These are phyloP conservation scores for Fusarium veterinarium DNA, from an alignment of 2,329 filamentous ascomycete species.

Conservation along the genomic window DNA sequence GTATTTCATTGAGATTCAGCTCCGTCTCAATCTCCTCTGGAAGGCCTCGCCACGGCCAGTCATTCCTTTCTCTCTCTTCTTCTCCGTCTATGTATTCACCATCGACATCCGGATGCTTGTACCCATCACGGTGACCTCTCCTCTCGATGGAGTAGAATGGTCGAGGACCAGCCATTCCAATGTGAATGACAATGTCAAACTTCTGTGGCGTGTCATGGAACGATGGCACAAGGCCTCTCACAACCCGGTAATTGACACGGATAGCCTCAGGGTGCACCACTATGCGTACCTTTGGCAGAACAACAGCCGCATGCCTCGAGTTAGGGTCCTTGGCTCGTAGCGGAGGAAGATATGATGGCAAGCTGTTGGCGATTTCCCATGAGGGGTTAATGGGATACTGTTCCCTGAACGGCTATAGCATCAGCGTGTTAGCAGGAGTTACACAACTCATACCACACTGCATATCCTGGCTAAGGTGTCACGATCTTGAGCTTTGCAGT, in stretches of 20 bases:
- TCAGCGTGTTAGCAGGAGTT: constrained; percentile 27
- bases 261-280: constrained; percentile 74
- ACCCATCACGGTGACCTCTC: constrained; percentile 77
- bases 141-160: constrained; percentile 77
- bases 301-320: constrained; percentile 42
- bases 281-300: constrained; percentile 66
- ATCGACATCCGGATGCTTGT: constrained; percentile 77
- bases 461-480: background rate
- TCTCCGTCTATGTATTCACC: constrained; percentile 67
- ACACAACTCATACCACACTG: background rate
- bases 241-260: constrained; percentile 75
- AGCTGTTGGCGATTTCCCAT: constrained; percentile 77
- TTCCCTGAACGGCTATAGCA: constrained; percentile 76
- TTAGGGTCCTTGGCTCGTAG: constrained; percentile 56
- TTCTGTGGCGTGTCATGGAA: constrained; percentile 63
- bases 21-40: constrained; percentile 68
- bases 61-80: constrained; percentile 59
- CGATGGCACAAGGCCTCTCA: constrained; percentile 71
- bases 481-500: background rate
- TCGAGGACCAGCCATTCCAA: constrained; percentile 79
- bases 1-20: constrained; percentile 67
- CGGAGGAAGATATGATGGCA: constrained; percentile 73
- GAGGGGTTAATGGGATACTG: constrained; percentile 81
- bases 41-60: constrained; percentile 66
- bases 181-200: constrained; percentile 78